Evolutionary conservation across 108 stramenopile species (phyloP).

Genomic region (Cyclotella cryptica): DNA sequence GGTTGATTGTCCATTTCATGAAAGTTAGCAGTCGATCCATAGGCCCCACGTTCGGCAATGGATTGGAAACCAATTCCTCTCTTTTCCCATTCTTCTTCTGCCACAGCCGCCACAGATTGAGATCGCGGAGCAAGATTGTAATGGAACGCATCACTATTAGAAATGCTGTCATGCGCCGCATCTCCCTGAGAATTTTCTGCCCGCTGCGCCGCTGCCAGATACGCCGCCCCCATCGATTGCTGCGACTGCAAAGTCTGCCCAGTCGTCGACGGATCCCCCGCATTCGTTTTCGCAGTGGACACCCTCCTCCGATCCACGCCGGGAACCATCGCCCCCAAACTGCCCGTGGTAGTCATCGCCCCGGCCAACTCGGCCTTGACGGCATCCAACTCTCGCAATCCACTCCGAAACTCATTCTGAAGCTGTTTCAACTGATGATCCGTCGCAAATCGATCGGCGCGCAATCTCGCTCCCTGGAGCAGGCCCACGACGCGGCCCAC

Average conservation of each 20-base stretch:
- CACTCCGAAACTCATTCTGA: conserved; percentile 83
- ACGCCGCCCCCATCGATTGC: conserved; percentile 35
- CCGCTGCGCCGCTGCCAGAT: conserved; percentile 45
- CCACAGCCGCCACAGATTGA: conserved; percentile 72
- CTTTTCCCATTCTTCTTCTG: conserved; percentile 88
- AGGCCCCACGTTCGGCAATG: conserved; percentile 68
- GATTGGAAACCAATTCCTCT: conserved; percentile 83
- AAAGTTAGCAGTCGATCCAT: background rate
- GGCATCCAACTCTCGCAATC: conserved; percentile 82
- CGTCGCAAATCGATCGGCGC: conserved; percentile 81
- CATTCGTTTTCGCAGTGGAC: conserved; percentile 7
- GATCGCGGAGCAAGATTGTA: conserved; percentile 55
- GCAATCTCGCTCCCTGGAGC: conserved; percentile 79
- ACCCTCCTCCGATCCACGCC: conserved; percentile 55
- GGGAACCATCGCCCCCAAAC: conserved; percentile 61
- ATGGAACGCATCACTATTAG: background rate
- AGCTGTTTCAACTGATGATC: conserved; percentile 77
- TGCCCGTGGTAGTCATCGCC: conserved; percentile 48
- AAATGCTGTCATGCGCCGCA: background rate
- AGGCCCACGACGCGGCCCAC: conserved; percentile 84
- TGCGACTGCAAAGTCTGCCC: background rate
- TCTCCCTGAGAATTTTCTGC: conserved; percentile 35
- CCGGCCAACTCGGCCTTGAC: conserved; percentile 87
- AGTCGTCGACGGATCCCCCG: background rate
- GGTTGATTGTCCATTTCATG: conserved; percentile 2